Conservation (phyloP, 2,329 filamentous ascomycete genomes). For the Huntiella decipiens region DNA sequence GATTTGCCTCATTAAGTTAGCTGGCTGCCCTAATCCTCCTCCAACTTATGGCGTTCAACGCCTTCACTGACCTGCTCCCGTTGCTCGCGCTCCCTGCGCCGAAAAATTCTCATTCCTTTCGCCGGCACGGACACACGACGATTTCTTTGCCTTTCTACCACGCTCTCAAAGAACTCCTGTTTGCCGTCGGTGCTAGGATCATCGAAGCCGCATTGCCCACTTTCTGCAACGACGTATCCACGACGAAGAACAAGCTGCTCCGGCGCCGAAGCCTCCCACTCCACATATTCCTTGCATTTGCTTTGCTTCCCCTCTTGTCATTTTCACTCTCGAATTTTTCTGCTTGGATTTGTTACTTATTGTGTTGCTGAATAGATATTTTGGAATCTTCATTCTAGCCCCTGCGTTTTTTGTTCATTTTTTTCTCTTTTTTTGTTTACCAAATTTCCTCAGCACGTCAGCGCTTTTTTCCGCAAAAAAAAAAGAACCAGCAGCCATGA, state of each 20-base stretch:
- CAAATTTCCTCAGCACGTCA: neutral
- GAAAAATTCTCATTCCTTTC: constrained; percentile 12
- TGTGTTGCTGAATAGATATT: neutral
- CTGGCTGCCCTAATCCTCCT: neutral
- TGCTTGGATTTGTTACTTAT: neutral
- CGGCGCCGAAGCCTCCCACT: neutral
- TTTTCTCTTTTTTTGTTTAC: neutral
- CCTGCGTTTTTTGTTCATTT: neutral
- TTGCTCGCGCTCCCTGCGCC: constrained; percentile 5
- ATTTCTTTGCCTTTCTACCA: constrained; percentile 2
- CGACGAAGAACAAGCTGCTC: no score
- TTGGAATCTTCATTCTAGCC: neutral
- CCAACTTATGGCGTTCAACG: constrained; percentile 6
- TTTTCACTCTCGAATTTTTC: neutral
- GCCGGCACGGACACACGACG: constrained; percentile 6
- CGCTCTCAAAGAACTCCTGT: constrained; percentile 3
- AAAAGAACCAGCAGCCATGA: constrained; percentile 6
- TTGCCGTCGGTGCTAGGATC: neutral
- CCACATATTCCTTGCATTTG: neutral
- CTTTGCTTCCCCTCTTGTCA: neutral
- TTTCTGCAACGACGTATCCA: no score
- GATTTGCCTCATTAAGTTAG: neutral
- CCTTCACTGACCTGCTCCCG: constrained; percentile 4
- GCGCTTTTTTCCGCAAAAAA: neutral
- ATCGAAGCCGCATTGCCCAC: neutral